Conservation (phyloP, 352 stramenopile genomes). For the Globisporangium viniferum region DNA sequence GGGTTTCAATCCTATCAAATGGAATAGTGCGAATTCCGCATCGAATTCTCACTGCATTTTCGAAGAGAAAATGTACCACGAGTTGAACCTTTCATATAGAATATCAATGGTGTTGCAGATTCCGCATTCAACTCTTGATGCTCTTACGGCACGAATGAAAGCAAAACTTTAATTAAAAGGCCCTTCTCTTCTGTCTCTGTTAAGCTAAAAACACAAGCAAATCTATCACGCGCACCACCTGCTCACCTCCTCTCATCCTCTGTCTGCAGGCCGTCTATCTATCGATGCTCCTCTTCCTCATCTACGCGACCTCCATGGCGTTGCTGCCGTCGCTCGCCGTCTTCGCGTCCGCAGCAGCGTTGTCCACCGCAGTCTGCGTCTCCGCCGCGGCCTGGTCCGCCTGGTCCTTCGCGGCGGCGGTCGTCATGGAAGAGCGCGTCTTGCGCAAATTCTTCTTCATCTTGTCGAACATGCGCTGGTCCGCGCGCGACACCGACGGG, state of each 20-base stretch:
- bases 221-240: background rate
- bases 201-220: slow-evolving; percentile 9
- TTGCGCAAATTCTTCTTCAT: slow-evolving; percentile 88
- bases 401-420: slow-evolving; percentile 8
- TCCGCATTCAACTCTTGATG: background rate
- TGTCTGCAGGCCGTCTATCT: background rate
- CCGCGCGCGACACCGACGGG: slow-evolving; percentile 76
- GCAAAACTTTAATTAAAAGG: background rate
- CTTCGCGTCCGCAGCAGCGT: background rate
- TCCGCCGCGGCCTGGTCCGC: background rate
- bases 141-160: background rate
- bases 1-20: background rate
- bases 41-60: background rate
- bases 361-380: background rate
- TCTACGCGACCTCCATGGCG: slow-evolving; percentile 11
- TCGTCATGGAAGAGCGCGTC: slow-evolving; percentile 39
- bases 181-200: background rate
- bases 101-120: background rate
- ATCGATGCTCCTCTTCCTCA: background rate
- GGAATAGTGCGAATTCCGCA: background rate
- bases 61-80: background rate
- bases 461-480: slow-evolving; percentile 85
- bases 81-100: slow-evolving; percentile 2
- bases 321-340: background rate
- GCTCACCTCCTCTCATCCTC: background rate